Evolutionary conservation across 495 filamentous ascomycete genomes (phyloP).

Genomic region (Baudoinia panamericana): DNA sequence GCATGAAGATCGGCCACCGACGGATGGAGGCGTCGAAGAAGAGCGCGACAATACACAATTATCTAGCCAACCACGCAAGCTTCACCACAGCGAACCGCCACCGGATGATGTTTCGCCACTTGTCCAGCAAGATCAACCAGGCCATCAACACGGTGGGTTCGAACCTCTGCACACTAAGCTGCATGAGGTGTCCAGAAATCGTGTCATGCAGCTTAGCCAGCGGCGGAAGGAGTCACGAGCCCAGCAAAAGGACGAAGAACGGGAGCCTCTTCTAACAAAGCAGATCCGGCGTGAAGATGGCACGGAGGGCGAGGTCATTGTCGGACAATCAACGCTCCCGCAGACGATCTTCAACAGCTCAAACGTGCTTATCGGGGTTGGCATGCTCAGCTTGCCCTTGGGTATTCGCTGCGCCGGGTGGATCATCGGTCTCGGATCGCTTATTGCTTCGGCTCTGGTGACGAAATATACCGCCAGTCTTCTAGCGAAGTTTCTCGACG

Average conservation of each 20-base stretch:
- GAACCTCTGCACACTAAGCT: too few relatives aligned
- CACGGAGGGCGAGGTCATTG: constrained; percentile 65
- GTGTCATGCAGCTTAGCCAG: too few relatives aligned
- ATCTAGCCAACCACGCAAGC: too few relatives aligned
- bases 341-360: constrained; percentile 96
- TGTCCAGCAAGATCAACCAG: too few relatives aligned
- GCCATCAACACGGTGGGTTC: too few relatives aligned
- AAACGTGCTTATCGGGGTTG: constrained; percentile 91
- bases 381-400: constrained; percentile 75
- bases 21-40: too few relatives aligned
- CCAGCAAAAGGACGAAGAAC: constrained; percentile 51
- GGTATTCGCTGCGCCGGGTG: constrained; percentile 84
- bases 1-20: too few relatives aligned
- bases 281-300: constrained; percentile 78
- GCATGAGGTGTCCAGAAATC: too few relatives aligned
- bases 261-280: constrained; percentile 70
- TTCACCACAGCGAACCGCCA: too few relatives aligned
- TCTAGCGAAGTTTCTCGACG: constrained; percentile 77
- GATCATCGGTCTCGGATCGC: constrained; percentile 65
- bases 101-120: too few relatives aligned
- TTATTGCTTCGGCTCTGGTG: constrained; percentile 53
- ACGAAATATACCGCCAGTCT: constrained; percentile 82
- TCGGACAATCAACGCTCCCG: constrained; percentile 84
- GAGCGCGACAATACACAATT: too few relatives aligned
- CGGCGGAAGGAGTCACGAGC: too few relatives aligned